phyloP scores from a whole-genome alignment of 2,329 filamentous ascomycete genomes.

The Colletotrichum karsti region DNA sequence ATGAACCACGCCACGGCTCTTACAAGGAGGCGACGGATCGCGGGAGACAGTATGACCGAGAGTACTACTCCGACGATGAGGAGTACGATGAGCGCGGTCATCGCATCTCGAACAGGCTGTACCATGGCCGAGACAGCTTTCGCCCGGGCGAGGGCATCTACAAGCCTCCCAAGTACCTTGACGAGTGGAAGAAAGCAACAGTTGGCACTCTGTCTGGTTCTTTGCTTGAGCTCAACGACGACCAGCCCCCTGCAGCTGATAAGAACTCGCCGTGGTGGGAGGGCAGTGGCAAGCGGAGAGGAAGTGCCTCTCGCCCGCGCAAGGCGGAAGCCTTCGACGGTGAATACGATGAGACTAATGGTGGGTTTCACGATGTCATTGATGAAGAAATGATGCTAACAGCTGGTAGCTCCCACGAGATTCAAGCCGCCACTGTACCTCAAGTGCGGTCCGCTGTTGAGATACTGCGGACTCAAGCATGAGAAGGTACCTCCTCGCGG shows the following conservation, averaged over 20 bases:
- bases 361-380: slow-evolving; percentile 43
- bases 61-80: slow-evolving; percentile 36
- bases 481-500: slow-evolving; percentile 59
- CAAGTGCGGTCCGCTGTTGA: slow-evolving; percentile 88
- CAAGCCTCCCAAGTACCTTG: slow-evolving; percentile 65
- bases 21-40: not conserved
- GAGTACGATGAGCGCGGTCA: slow-evolving; percentile 38
- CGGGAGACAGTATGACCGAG: slow-evolving; percentile 28
- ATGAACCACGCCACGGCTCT: not conserved
- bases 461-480: slow-evolving; percentile 84
- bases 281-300: slow-evolving; percentile 55
- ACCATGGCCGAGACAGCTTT: slow-evolving; percentile 50
- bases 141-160: slow-evolving; percentile 65
- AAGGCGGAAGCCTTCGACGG: slow-evolving; percentile 73
- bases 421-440: slow-evolving; percentile 88
- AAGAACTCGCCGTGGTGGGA: slow-evolving; percentile 82
- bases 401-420: slow-evolving; percentile 64
- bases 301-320: slow-evolving; percentile 57
- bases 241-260: slow-evolving; percentile 46
- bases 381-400: not conserved
- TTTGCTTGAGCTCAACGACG: slow-evolving; percentile 66
- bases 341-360: slow-evolving; percentile 71
- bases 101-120: slow-evolving; percentile 51
- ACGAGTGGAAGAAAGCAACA: slow-evolving; percentile 78
- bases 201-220: slow-evolving; percentile 67